phyloP scores from a whole-genome alignment of 805 yeast species.

The Spathaspora hagerdaliae region DNA sequence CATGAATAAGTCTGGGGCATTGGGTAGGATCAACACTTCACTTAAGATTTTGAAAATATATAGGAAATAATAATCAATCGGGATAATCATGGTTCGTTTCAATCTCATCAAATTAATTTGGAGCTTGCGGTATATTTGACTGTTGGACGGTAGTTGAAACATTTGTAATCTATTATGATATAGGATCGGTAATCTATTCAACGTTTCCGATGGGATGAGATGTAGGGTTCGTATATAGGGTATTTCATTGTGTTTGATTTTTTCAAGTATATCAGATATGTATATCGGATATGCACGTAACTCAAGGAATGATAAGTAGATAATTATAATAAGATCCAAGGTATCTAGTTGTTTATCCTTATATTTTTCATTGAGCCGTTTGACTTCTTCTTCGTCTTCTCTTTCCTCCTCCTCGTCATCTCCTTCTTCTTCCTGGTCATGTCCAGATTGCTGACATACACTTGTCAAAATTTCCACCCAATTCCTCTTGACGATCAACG shows the following conservation, averaged over 20 bases:
- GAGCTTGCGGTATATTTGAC: constrained; percentile 28
- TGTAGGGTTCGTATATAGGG: constrained; percentile 45
- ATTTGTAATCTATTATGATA: constrained; percentile 39
- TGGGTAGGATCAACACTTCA: constrained; percentile 42
- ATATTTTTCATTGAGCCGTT: background rate
- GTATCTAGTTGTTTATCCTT: constrained; percentile 4
- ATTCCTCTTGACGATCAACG: constrained; percentile 24
- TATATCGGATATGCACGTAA: constrained; percentile 47
- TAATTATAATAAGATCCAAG: constrained; percentile 32
- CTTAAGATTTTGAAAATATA: constrained; percentile 37
- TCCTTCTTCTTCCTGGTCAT: background rate
- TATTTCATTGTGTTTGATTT: constrained; percentile 40
- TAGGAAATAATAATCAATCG: constrained; percentile 28
- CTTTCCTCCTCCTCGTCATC: constrained; percentile 1
- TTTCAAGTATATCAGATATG: constrained; percentile 42
- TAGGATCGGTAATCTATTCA: constrained; percentile 34
- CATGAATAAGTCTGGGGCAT: constrained; percentile 46
- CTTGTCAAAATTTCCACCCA: constrained; percentile 25
- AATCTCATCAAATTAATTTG: constrained; percentile 9
- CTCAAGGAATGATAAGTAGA: constrained; percentile 50
- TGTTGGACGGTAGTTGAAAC: constrained; percentile 31
- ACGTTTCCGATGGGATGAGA: constrained; percentile 35
- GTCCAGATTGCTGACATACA: constrained; percentile 2
- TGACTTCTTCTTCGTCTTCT: background rate
- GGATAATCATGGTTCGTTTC: constrained; percentile 7